These are phyloP conservation scores for Citrullus amarus DNA, from an alignment of 306 rosid genomes.

Conservation along the genomic window DNA sequence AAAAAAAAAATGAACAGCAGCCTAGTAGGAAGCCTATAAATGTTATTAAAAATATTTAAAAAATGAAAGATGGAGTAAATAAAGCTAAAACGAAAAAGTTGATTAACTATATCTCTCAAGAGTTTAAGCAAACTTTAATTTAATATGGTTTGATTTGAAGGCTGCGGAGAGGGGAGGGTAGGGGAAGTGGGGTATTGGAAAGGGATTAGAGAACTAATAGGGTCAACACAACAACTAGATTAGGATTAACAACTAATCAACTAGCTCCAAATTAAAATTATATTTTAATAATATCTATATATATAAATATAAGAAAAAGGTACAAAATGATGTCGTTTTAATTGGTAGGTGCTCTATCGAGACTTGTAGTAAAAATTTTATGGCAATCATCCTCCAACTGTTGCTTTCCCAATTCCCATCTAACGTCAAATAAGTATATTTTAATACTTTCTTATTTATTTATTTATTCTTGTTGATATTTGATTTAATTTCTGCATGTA, in stretches of 20 bases:
- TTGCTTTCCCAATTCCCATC: slow-evolving; percentile 8
- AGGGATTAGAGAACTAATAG: slow-evolving; percentile 1
- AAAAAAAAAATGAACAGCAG: too few species aligned
- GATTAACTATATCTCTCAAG: not conserved
- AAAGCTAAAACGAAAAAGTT: too few species aligned
- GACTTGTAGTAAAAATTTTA: not conserved
- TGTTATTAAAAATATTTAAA: too few species aligned
- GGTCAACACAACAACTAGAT: slow-evolving; percentile 29
- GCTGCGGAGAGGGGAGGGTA: not conserved
- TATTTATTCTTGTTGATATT: not conserved
- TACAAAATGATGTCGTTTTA: slow-evolving; percentile 41
- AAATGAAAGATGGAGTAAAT: too few species aligned
- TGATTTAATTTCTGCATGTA: not conserved
- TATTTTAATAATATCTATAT: not conserved
- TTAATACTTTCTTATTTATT: not conserved
- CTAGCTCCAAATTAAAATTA: not conserved
- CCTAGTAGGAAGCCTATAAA: too few species aligned
- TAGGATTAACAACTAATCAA: slow-evolving; percentile 17
- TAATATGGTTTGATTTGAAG: not conserved
- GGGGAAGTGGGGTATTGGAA: slow-evolving; percentile 20
- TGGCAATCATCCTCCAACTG: not conserved
- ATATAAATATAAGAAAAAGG: not conserved
- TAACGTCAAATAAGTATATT: not conserved
- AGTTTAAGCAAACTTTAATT: not conserved
- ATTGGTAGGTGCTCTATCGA: slow-evolving; percentile 39